Evolutionary conservation across 139 green algal genomes (phyloP).

Genomic region (Chlamydomonas sp.): DNA sequence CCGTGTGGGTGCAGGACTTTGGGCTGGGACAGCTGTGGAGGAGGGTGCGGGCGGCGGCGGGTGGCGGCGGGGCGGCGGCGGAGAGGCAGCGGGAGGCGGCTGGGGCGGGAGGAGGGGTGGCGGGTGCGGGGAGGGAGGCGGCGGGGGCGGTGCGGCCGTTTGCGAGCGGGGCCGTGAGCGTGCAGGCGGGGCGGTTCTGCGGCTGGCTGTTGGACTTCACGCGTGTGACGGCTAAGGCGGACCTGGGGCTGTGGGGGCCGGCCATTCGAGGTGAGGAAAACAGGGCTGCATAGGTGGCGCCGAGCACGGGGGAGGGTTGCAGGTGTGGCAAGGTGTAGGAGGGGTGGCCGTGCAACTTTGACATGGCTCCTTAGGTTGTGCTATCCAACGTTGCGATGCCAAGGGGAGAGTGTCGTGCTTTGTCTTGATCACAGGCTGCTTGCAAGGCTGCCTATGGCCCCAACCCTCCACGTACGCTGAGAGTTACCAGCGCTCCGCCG

Average conservation of each 20-base stretch:
- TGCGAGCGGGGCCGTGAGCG: slow-evolving; percentile 28
- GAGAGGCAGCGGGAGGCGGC: neutral
- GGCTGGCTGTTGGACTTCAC: slow-evolving; percentile 54
- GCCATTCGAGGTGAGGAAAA: neutral
- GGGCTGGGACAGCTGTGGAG: neutral
- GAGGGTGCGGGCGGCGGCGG: neutral
- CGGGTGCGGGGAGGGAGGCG: neutral
- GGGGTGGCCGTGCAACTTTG: no score
- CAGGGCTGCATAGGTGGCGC: no score
- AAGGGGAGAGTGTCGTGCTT: no score
- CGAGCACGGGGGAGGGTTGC: no score
- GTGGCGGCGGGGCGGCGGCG: slow-evolving; percentile 3
- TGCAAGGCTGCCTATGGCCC: no score
- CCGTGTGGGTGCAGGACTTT: slow-evolving; percentile 19
- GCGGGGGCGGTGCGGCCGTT: slow-evolving; percentile 45
- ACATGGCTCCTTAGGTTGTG: no score
- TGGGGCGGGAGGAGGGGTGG: neutral
- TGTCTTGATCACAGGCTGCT: no score
- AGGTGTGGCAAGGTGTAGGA: no score
- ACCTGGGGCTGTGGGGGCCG: slow-evolving; percentile 47
- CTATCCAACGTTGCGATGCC: no score
- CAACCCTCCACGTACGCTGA: no score
- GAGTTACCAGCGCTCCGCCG: no score
- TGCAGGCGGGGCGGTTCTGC: slow-evolving; percentile 58
- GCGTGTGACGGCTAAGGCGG: slow-evolving; percentile 37